A percentile compares a stretch with the other conserved stretches of the same genome.
Conservation (phyloP, 495 filamentous ascomycete species). For the Tuber melanosporum region DNA sequence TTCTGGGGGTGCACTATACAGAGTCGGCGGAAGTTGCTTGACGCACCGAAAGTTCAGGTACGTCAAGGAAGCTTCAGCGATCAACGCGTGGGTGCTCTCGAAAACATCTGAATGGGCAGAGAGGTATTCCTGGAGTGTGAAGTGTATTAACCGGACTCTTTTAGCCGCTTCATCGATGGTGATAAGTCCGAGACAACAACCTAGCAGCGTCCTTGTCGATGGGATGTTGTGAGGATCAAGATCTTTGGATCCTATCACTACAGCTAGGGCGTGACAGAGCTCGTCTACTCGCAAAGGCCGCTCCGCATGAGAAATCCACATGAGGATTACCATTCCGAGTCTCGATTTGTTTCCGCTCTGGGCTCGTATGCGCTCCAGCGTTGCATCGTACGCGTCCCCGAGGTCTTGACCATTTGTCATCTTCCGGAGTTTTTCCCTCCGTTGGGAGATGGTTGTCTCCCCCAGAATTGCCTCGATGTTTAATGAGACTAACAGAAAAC, state of each 20-base stretch:
- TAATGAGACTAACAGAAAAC: not conserved
- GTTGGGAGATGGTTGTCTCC: not conserved
- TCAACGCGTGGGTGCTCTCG: not conserved
- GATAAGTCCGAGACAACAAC: slow-evolving; percentile 20
- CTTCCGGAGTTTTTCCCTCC: not conserved
- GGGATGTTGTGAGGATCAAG: not conserved
- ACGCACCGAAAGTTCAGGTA: not conserved
- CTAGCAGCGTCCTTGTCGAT: not conserved
- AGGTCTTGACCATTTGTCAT: not conserved
- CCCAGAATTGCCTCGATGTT: slow-evolving; percentile 5
- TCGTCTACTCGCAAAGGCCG: not conserved
- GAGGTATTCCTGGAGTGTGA: slow-evolving; percentile 29
- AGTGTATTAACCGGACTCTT: slow-evolving; percentile 22
- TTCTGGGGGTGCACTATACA: not conserved
- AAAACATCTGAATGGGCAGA: not conserved
- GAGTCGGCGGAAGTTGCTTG: not conserved
- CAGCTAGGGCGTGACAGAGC: not conserved
- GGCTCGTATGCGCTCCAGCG: not conserved
- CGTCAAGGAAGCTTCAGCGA: not conserved
- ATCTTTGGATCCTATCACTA: not conserved
- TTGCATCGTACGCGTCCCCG: not conserved
- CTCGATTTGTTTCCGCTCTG: not conserved
- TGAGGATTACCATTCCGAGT: not conserved
- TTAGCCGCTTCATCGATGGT: slow-evolving; percentile 7
- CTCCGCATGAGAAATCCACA: not conserved